Percentiles rank a stretch among this genome's conserved stretches.
Conservation (phyloP, 257 asterid species). For the Solanum arcanum region DNA sequence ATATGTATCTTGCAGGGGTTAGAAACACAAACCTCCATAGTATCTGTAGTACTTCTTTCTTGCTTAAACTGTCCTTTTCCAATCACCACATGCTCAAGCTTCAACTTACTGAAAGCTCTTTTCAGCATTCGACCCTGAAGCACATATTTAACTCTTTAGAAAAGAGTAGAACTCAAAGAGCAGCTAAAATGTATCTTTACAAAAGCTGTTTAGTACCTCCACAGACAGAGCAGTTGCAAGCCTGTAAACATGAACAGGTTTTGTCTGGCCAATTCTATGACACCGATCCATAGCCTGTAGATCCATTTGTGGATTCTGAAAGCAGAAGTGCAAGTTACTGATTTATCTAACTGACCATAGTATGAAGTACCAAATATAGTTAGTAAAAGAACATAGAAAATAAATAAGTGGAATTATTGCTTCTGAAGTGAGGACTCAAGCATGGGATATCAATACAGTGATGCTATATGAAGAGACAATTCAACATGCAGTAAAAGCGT, state of each 20-base stretch:
- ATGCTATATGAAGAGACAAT: background rate
- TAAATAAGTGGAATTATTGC: background rate
- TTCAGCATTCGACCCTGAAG: constrained; percentile 82
- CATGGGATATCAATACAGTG: background rate
- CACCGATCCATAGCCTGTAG: constrained; percentile 98
- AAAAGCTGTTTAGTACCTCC: constrained; percentile 40
- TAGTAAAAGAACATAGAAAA: background rate
- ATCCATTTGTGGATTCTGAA: constrained; percentile 98
- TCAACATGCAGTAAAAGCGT: background rate
- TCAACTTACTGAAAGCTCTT: constrained; percentile 91
- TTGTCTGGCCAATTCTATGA: constrained; percentile 97
- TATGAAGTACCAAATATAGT: background rate
- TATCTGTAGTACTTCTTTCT: constrained; percentile 40
- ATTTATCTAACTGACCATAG: background rate
- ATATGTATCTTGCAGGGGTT: background rate
- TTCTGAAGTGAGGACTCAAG: background rate
- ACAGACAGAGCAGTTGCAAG: constrained; percentile 91
- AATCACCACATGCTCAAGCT: constrained; percentile 94
- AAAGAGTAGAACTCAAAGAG: background rate
- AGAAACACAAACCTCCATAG: background rate
- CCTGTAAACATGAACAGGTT: constrained; percentile 98
- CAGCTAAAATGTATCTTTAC: background rate
- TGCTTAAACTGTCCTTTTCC: constrained; percentile 93
- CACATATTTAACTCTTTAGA: background rate
- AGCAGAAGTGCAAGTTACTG: background rate